Conservation (phyloP, 495 filamentous ascomycete genomes). For the Penicillium tannophilum region DNA sequence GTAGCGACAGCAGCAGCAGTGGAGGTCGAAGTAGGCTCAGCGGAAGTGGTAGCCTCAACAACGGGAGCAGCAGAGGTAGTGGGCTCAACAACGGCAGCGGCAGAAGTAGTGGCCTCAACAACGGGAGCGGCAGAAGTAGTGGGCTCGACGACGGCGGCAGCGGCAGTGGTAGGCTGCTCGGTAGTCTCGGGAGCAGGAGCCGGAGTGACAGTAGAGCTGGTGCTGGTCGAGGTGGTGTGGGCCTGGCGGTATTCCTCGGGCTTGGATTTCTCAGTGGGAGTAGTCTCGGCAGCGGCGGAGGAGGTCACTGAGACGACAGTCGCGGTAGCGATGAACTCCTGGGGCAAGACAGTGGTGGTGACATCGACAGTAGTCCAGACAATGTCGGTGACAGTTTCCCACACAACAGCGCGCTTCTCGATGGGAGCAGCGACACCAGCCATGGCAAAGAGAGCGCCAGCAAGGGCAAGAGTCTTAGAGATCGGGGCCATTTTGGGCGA, state of each 20-base stretch:
- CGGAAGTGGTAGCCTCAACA: conserved; percentile 9
- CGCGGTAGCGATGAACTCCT: conserved; percentile 22
- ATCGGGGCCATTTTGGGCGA: conserved; percentile 42
- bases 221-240: conserved; percentile 5
- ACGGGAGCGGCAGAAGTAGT: conserved; percentile 2
- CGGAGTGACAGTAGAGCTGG: conserved; percentile 9
- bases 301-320: conserved; percentile 18
- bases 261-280: conserved; percentile 11
- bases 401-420: conserved; percentile 42
- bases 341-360: conserved; percentile 43
- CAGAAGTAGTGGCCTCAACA: conserved; percentile 7
- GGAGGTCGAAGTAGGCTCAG: conserved; percentile 15
- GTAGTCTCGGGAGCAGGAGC: conserved; percentile 6
- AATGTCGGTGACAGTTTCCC: conserved; percentile 36
- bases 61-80: conserved; percentile 11
- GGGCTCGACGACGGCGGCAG: not conserved
- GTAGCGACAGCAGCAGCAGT: conserved; percentile 18
- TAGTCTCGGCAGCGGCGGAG: conserved; percentile 11
- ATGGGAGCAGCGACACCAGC: conserved; percentile 39
- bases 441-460: conserved; percentile 43
- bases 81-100: conserved; percentile 13
- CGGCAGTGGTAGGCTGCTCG: not conserved
- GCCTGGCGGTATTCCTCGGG: conserved; percentile 7
- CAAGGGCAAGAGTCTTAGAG: conserved; percentile 45
- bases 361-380: conserved; percentile 48